Evolutionary conservation across 2,329 filamentous ascomycete species (phyloP).

Genomic region (Fonsecaea nubica): DNA sequence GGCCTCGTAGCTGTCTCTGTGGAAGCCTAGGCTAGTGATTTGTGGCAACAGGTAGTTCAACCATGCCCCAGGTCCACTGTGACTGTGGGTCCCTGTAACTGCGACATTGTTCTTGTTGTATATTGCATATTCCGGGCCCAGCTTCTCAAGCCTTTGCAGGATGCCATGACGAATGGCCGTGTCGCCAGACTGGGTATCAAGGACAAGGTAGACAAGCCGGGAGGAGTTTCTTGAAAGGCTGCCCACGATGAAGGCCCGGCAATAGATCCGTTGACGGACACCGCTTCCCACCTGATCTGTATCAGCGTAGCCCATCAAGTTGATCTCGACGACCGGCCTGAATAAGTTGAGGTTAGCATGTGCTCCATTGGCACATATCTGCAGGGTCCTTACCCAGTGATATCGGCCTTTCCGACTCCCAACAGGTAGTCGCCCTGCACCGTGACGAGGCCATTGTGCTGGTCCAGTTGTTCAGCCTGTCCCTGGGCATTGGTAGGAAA

Average conservation of each 20-base stretch:
- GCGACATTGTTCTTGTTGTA: slow-evolving; percentile 85
- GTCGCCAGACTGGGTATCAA: slow-evolving; percentile 87
- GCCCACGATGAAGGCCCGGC: slow-evolving; percentile 85
- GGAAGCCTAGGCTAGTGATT: slow-evolving; percentile 84
- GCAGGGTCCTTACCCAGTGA: slow-evolving; percentile 65
- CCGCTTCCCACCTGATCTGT: slow-evolving; percentile 81
- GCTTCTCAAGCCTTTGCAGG: slow-evolving; percentile 70
- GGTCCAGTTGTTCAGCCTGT: slow-evolving; percentile 1
- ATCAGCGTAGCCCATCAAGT: slow-evolving; percentile 91
- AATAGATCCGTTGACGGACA: slow-evolving; percentile 84
- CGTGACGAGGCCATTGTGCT: slow-evolving; percentile 6
- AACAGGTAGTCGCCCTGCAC: slow-evolving; percentile 61
- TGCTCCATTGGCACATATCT: slow-evolving; percentile 1
- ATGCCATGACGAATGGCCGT: slow-evolving; percentile 89
- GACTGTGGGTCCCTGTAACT: slow-evolving; percentile 90
- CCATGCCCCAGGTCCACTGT: slow-evolving; percentile 90
- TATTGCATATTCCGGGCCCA: slow-evolving; percentile 74
- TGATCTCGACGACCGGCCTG: slow-evolving; percentile 85
- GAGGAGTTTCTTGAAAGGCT: slow-evolving; percentile 69
- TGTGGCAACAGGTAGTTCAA: slow-evolving; percentile 93
- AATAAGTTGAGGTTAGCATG: slow-evolving; percentile 20
- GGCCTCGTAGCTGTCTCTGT: slow-evolving; percentile 83
- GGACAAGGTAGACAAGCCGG: slow-evolving; percentile 83
- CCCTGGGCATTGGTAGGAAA: slow-evolving; percentile 7
- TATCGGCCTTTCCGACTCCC: slow-evolving; percentile 74